Evolutionary conservation across 2,329 filamentous ascomycete species (phyloP).

Genomic region (Epichloe glyceriae): DNA sequence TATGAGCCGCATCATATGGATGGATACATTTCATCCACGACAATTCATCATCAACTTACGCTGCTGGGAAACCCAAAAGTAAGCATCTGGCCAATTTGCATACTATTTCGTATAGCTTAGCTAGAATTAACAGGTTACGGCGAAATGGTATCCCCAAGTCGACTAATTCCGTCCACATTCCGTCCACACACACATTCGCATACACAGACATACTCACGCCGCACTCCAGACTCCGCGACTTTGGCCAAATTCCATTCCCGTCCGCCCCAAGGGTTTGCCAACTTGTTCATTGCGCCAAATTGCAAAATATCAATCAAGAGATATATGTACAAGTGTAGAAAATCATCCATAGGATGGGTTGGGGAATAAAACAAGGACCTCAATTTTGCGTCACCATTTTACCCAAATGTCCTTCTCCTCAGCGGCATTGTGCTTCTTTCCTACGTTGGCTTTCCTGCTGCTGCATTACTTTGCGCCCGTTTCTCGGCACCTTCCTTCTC

Average conservation of each 20-base stretch:
- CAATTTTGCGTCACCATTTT: neutral
- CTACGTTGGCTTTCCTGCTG: constrained; percentile 2
- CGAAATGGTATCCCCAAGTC: neutral
- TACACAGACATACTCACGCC: neutral
- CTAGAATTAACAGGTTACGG: neutral
- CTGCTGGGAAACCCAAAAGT: no score
- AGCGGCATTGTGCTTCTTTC: neutral
- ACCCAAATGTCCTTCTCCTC: neutral
- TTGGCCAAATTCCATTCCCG: no score
- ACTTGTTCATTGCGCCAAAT: no score
- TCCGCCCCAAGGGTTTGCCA: no score
- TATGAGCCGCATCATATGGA: no score
- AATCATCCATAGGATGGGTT: neutral
- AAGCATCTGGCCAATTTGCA: no score
- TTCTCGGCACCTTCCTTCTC: constrained; percentile 31
- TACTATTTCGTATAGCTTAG: no score
- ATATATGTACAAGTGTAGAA: no score
- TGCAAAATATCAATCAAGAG: no score
- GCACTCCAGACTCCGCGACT: neutral
- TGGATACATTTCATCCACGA: no score
- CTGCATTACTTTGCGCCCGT: constrained; percentile 6
- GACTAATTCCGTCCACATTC: neutral
- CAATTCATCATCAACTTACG: no score
- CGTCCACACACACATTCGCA: neutral
- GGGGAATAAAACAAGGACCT: neutral